These are phyloP conservation scores for Phytophthora citrophthora DNA, from an alignment of 352 stramenopile species.

Conservation along the genomic window DNA sequence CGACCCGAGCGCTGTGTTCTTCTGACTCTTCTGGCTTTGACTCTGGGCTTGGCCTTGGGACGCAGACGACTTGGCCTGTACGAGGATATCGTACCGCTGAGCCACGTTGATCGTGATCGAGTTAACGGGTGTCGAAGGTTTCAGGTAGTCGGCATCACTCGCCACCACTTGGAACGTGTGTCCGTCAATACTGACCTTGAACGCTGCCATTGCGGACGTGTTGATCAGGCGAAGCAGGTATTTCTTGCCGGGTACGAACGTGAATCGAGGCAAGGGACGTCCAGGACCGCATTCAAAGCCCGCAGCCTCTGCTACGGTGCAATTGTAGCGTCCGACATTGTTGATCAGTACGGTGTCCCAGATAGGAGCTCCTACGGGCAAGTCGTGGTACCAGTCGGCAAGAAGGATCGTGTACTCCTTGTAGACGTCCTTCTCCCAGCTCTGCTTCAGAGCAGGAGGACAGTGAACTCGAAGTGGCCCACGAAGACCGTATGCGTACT, in stretches of 20 bases:
- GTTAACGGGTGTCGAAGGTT: slow-evolving; percentile 40
- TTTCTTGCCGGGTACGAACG: slow-evolving; percentile 38
- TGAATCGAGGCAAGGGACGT: slow-evolving; percentile 31
- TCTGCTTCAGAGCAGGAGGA: slow-evolving; percentile 25
- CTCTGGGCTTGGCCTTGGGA: slow-evolving; percentile 17
- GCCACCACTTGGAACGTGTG: slow-evolving; percentile 52
- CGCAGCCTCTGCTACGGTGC: slow-evolving; percentile 32
- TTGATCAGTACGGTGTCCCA: slow-evolving; percentile 57
- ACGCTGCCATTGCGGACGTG: slow-evolving; percentile 44
- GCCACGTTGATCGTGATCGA: slow-evolving; percentile 42
- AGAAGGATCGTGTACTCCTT: slow-evolving; percentile 46
- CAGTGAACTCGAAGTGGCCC: slow-evolving; percentile 48
- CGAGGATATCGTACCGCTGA: slow-evolving; percentile 48
- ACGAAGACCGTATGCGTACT: slow-evolving; percentile 52
- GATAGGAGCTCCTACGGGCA: slow-evolving; percentile 37
- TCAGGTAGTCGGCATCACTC: slow-evolving; percentile 40
- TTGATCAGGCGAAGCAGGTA: slow-evolving; percentile 56
- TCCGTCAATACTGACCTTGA: slow-evolving; percentile 52
- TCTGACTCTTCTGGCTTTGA: slow-evolving; percentile 17
- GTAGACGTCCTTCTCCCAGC: slow-evolving; percentile 44
- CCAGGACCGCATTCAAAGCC: slow-evolving; percentile 31
- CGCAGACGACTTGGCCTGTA: slow-evolving; percentile 35
- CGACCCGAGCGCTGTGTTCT: slow-evolving; percentile 19
- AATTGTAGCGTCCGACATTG: slow-evolving; percentile 49
- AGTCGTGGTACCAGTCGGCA: slow-evolving; percentile 53